Evolutionary conservation across 1,284 basidiomycete species (phyloP).

Genomic region (Stereum hirsutum): DNA sequence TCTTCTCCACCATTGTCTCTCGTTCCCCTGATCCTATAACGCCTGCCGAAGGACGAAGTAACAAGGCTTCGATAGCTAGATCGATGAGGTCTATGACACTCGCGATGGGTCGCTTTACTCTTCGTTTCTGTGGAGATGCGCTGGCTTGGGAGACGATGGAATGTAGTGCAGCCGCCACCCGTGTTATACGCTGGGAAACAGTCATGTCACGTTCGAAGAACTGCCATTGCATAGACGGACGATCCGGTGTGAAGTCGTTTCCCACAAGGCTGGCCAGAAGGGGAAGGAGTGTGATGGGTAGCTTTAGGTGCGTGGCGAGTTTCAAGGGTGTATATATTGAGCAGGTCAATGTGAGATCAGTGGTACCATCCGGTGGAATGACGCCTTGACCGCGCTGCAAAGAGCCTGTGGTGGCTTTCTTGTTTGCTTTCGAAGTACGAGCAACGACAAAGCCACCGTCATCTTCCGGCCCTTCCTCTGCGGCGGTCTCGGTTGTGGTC

Average conservation of each 20-base stretch:
- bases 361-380: conserved; percentile 41
- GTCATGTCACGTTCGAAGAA: conserved; percentile 61
- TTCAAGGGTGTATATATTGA: conserved; percentile 53
- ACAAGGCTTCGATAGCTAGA: conserved; percentile 46
- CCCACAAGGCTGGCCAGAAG: conserved; percentile 81
- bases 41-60: conserved; percentile 34
- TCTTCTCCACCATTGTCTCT: conserved; percentile 52
- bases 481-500: conserved; percentile 31
- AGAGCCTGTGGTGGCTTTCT: conserved; percentile 24
- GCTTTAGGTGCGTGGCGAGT: conserved; percentile 57
- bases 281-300: conserved; percentile 70
- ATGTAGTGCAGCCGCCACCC: conserved; percentile 44
- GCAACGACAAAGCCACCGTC: conserved; percentile 59
- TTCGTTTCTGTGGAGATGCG: conserved; percentile 29
- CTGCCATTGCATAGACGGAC: conserved; percentile 39
- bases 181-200: conserved; percentile 47
- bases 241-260: conserved; percentile 63
- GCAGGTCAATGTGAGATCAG: conserved; percentile 40
- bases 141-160: conserved; percentile 36
- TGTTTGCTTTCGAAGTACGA: conserved; percentile 32
- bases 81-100: conserved; percentile 73
- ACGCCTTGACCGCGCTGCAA: conserved; percentile 31
- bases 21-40: conserved; percentile 50
- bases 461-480: conserved; percentile 24
- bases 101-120: conserved; percentile 42